phyloP scores from a whole-genome alignment of 768 basidiomycete species.

The Phaeolepiota aurea region DNA sequence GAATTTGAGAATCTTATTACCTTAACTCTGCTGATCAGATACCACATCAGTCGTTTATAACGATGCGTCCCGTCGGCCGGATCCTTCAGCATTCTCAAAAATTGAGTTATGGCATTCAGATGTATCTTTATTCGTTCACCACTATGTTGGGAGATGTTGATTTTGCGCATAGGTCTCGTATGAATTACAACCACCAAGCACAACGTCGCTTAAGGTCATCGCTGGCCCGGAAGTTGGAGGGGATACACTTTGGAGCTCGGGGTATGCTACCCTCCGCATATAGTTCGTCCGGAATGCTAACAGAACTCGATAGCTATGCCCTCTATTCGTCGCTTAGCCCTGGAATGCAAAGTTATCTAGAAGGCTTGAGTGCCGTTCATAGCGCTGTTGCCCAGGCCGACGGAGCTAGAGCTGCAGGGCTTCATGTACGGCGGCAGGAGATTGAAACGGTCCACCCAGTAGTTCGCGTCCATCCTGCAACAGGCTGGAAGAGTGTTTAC shows the following conservation, averaged over 20 bases:
- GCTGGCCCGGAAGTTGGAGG: slow-evolving; percentile 66
- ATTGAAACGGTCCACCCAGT: slow-evolving; percentile 72
- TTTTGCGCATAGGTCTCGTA: slow-evolving; percentile 44
- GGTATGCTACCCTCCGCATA: slow-evolving; percentile 35
- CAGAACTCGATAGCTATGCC: slow-evolving; percentile 43
- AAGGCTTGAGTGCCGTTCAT: slow-evolving; percentile 66
- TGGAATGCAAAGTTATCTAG: slow-evolving; percentile 68
- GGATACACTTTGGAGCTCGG: slow-evolving; percentile 77
- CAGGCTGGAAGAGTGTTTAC: slow-evolving; percentile 79
- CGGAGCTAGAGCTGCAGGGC: slow-evolving; percentile 60
- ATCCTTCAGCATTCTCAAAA: slow-evolving; percentile 59
- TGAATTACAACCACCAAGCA: slow-evolving; percentile 74
- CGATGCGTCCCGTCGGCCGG: slow-evolving; percentile 54
- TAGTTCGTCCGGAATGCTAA: slow-evolving; percentile 1
- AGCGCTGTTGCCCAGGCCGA: slow-evolving; percentile 74
- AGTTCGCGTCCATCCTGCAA: slow-evolving; percentile 78
- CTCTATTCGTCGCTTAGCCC: slow-evolving; percentile 79
- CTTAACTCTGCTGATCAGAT: neutral
- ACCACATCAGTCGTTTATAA: slow-evolving; percentile 55
- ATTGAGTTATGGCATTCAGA: slow-evolving; percentile 80
- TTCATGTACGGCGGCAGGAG: slow-evolving; percentile 60
- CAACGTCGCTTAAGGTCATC: slow-evolving; percentile 70
- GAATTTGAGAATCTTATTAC: slow-evolving; percentile 10
- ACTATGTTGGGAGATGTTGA: neutral
- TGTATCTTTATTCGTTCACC: slow-evolving; percentile 21